Base-by-base conservation (phyloP, 805 yeast genomes). In the Myxozyma neotropica region DNA sequence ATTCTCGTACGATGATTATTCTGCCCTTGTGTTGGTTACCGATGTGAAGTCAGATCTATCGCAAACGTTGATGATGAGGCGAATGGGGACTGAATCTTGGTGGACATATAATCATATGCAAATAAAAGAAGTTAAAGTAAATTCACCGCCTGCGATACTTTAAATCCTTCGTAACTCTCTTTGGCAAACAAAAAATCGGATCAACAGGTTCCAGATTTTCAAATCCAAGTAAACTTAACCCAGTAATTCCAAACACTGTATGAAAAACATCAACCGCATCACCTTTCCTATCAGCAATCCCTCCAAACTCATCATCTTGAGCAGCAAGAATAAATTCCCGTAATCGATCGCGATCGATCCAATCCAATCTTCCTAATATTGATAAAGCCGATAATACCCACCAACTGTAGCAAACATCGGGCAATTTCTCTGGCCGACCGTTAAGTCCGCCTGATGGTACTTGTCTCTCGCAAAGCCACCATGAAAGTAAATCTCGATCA, bases 381-480 rank as follows among this genome's bases (percentile, higher is more conserved):
- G 69, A 58, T 6, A 68, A 58, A 13, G 69, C 53, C 12, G 71
- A 59, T 33, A 68, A 50, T 8, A 92, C 96, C 99, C 99, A 94
- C 97, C 98, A 94, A 67, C 94, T 85, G 71, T 94, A 94, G 71
- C 63, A 63, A 19, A 89, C 97, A 73, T 94, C 99, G 0, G 98
- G 97, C 19, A 92, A 75, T 71, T 94, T 94, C 62, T 94, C 96
- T 0, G 99, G 98, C 53, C 99, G 81, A 0, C 99, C 99, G 70
- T 94, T 94, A 56, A 94, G 78, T 0, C 99, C 99, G 4, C 99
- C 99, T 29, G 80, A 80, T 4, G 82, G 79, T 7, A 89, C 81
- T 73, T 94, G 99, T 59, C 99, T 77, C 70, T 94, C 98, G 68
- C 93, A 81, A 19, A 94, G 77, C 98, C 99, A 94, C 83, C 88